phyloP scores from a whole-genome alignment of 768 basidiomycete species.

The Amyloporia xantha region DNA sequence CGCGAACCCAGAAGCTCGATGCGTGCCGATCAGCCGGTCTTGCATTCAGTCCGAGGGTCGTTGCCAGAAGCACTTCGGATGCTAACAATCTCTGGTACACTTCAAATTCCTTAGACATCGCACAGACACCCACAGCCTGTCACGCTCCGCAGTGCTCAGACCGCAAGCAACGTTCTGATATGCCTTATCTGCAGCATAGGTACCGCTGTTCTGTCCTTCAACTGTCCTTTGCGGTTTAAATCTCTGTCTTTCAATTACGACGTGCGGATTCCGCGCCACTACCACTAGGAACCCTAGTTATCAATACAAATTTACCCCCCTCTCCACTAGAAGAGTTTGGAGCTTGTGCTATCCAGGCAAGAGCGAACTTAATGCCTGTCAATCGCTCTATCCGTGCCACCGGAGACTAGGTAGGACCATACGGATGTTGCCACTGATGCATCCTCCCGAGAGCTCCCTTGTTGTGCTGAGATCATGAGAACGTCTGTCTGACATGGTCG shows the following conservation, averaged over 20 bases:
- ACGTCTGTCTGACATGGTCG: too few species aligned
- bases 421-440: too few species aligned
- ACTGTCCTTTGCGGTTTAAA: background rate
- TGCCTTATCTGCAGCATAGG: background rate
- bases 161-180: background rate
- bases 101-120: background rate
- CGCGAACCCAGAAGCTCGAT: background rate
- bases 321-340: background rate
- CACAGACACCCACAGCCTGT: background rate
- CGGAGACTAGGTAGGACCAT: too few species aligned
- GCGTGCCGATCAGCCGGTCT: background rate
- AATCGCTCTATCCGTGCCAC: too few species aligned
- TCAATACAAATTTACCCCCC: too few species aligned
- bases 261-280: too few species aligned
- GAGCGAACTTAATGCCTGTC: too few species aligned
- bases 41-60: background rate
- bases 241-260: background rate
- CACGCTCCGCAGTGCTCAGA: background rate
- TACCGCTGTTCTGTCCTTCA: background rate
- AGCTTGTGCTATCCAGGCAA: background rate
- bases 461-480: too few species aligned
- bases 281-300: too few species aligned
- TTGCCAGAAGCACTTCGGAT: too few species aligned
- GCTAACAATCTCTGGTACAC: background rate
- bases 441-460: too few species aligned